These are phyloP conservation scores for Yamadazyma aaseri DNA, from an alignment of 1,139 yeast genomes.

Conservation along the genomic window DNA sequence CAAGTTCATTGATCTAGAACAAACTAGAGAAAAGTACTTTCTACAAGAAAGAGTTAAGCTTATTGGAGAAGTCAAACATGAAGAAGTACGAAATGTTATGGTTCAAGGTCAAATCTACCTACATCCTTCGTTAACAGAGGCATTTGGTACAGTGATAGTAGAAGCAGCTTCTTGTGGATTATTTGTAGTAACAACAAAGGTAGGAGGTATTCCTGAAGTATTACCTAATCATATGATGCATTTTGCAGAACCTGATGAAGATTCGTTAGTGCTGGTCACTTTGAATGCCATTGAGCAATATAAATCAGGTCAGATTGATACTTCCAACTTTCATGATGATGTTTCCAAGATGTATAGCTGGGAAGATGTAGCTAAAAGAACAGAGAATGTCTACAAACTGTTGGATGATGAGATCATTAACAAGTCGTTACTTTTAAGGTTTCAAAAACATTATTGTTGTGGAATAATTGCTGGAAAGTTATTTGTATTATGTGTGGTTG, in stretches of 20 bases:
- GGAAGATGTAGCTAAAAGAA: slow-evolving; percentile 83
- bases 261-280: slow-evolving; percentile 70
- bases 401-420: slow-evolving; percentile 44
- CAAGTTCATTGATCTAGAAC: slow-evolving; percentile 87
- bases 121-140: slow-evolving; percentile 94
- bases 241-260: slow-evolving; percentile 82
- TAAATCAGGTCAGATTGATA: slow-evolving; percentile 59
- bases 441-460: slow-evolving; percentile 65
- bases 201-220: slow-evolving; percentile 98
- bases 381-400: slow-evolving; percentile 75
- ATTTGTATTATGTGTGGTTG: slow-evolving; percentile 73
- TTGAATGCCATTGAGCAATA: slow-evolving; percentile 61
- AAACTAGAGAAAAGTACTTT: slow-evolving; percentile 85
- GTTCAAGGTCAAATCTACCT: slow-evolving; percentile 89
- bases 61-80: slow-evolving; percentile 87
- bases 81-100: slow-evolving; percentile 91
- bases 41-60: slow-evolving; percentile 85
- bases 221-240: slow-evolving; percentile 91
- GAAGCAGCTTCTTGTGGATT: slow-evolving; percentile 98
- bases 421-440: slow-evolving; percentile 47
- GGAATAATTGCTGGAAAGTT: slow-evolving; percentile 86
- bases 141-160: slow-evolving; percentile 94
- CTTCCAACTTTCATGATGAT: slow-evolving; percentile 74
- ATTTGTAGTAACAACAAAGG: slow-evolving; percentile 90
- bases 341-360: slow-evolving; percentile 87